phyloP scores from a whole-genome alignment of 805 yeast species.

The Barnettozyma vustinii region DNA sequence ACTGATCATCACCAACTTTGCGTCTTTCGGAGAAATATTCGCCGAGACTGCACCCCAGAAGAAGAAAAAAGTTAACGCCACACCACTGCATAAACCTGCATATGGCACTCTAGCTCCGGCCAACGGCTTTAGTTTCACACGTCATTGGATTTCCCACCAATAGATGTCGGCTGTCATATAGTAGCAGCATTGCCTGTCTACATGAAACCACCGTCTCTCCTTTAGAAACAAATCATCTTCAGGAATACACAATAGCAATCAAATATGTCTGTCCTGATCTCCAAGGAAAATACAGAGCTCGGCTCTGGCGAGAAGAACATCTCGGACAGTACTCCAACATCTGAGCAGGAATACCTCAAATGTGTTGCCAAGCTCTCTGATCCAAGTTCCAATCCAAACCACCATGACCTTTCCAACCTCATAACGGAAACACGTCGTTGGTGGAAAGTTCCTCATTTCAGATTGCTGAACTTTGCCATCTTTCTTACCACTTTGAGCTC shows the following conservation, averaged over 20 bases:
- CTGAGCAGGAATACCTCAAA: background rate
- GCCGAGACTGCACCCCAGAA: background rate
- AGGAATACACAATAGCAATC: no score
- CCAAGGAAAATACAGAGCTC: background rate
- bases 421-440: constrained; percentile 20
- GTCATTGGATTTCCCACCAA: background rate
- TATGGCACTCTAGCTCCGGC: background rate
- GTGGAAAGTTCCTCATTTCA: constrained; percentile 33
- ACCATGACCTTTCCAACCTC: background rate
- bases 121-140: background rate
- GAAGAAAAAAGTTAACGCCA: background rate
- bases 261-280: background rate
- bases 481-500: constrained; percentile 40
- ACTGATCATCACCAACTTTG: background rate
- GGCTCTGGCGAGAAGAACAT: background rate
- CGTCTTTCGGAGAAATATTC: background rate
- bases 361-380: background rate
- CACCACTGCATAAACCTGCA: background rate
- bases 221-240: no score
- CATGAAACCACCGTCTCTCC: no score
- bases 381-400: background rate
- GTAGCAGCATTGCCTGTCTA: background rate
- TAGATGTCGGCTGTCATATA: no score
- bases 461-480: constrained; percentile 31
- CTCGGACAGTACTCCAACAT: background rate